Percentiles rank a stretch among this genome's conserved stretches.
Conservation (phyloP, 305 asterid genomes). For the Solanum aculeatissimum region DNA sequence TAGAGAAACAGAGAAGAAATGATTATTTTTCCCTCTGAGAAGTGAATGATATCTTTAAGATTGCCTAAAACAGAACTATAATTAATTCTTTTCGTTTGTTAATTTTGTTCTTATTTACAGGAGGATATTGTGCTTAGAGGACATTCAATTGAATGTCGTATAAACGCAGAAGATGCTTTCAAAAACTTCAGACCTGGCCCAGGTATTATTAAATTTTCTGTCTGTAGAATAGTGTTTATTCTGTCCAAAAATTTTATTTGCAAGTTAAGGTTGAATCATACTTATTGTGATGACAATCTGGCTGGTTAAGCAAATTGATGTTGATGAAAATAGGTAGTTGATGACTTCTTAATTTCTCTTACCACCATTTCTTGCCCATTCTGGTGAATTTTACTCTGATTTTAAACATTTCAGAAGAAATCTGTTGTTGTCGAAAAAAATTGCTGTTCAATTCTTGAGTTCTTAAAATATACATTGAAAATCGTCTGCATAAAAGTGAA, state of each 20-base stretch:
- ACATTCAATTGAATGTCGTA: conserved; percentile 95
- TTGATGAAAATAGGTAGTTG: neutral
- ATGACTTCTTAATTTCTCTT: neutral
- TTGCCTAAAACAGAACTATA: too few relatives aligned
- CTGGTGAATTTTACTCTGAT: neutral
- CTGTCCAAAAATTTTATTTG: neutral
- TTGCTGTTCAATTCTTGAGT: neutral
- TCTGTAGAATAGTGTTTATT: neutral
- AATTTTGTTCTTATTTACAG: too few relatives aligned
- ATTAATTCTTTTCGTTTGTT: too few relatives aligned
- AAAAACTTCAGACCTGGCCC: conserved; percentile 89
- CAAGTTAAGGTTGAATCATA: neutral
- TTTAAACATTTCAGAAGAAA: neutral
- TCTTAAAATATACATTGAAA: neutral
- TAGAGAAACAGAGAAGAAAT: neutral
- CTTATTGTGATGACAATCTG: neutral
- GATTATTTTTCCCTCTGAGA: too few relatives aligned
- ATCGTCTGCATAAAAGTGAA: neutral
- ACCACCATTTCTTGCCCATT: neutral
- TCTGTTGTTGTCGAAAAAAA: neutral
- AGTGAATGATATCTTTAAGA: too few relatives aligned
- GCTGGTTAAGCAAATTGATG: too few relatives aligned
- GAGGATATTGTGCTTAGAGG: conserved; percentile 88
- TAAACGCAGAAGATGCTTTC: conserved; percentile 98
- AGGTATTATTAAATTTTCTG: too few relatives aligned